Evolutionary conservation across 305 asterid genomes (phyloP).

Genomic region (Vinca major): DNA sequence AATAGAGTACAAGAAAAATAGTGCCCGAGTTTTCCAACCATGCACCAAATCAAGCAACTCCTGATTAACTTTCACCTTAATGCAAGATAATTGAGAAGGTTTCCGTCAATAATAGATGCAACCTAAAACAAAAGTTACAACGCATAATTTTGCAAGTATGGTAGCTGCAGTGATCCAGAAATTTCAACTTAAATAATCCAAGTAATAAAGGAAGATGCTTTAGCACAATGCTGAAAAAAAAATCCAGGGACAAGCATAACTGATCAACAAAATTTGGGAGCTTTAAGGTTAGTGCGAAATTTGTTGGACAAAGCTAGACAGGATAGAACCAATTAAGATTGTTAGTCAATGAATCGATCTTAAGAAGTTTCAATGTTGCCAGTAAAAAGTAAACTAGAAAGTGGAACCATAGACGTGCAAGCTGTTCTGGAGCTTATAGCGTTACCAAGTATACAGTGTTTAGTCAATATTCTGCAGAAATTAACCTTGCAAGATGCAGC

Average conservation of each 20-base stretch:
- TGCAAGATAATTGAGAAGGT: not conserved
- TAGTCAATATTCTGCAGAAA: not conserved
- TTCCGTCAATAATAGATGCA: not conserved
- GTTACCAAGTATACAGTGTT: not conserved
- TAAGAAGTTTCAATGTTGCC: not conserved
- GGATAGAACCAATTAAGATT: not conserved
- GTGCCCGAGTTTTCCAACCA: not conserved
- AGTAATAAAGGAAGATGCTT: not conserved
- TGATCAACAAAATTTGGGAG: not conserved
- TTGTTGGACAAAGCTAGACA: not conserved
- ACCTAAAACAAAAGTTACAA: not conserved
- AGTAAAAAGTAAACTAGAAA: not conserved
- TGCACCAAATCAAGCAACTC: conserved; percentile 1
- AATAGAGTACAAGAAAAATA: not conserved
- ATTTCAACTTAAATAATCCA: not conserved
- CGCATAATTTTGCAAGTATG: not conserved
- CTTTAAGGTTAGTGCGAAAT: not conserved
- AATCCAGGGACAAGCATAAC: not conserved
- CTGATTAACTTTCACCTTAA: not conserved
- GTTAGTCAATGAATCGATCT: not conserved
- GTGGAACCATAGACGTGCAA: not conserved
- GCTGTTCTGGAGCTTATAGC: not conserved
- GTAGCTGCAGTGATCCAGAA: not conserved
- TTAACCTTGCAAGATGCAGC: not conserved
- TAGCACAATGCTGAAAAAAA: not conserved